phyloP scores from a whole-genome alignment of 2,329 filamentous ascomycete species.

The Hymenotorrendiella dingleyae region DNA sequence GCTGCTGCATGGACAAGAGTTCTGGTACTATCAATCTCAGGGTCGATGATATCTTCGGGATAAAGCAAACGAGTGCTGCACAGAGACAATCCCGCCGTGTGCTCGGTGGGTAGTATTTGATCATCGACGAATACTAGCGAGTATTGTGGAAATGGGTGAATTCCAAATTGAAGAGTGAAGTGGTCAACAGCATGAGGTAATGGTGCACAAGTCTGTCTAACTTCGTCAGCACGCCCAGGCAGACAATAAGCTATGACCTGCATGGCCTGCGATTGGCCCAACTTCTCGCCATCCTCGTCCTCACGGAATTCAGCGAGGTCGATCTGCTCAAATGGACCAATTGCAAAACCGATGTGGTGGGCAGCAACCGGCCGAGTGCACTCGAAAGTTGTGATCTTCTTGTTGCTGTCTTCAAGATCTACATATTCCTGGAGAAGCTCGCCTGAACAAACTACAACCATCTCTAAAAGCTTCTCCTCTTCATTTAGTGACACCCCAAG shows the following conservation, averaged over 20 bases:
- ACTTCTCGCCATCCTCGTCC: slow-evolving; percentile 84
- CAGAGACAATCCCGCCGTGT: slow-evolving; percentile 78
- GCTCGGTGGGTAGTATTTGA: slow-evolving; percentile 65
- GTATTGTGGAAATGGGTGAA: slow-evolving; percentile 88
- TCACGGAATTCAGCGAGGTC: slow-evolving; percentile 85
- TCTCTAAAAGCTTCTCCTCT: slow-evolving; percentile 81
- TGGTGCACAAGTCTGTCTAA: slow-evolving; percentile 80
- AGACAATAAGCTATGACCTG: slow-evolving; percentile 90
- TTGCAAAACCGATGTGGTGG: slow-evolving; percentile 86
- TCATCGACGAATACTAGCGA: slow-evolving; percentile 95
- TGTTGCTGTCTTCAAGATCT: slow-evolving; percentile 69
- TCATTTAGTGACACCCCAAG: slow-evolving; percentile 47
- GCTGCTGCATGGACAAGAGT: slow-evolving; percentile 78
- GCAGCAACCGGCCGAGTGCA: slow-evolving; percentile 70
- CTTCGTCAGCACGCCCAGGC: slow-evolving; percentile 73
- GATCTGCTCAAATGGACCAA: slow-evolving; percentile 92
- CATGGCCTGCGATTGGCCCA: slow-evolving; percentile 73
- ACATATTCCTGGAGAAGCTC: slow-evolving; percentile 77
- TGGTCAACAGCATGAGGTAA: slow-evolving; percentile 85
- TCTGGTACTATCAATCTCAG: slow-evolving; percentile 74
- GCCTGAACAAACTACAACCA: slow-evolving; percentile 87
- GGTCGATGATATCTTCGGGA: slow-evolving; percentile 78
- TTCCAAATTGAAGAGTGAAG: slow-evolving; percentile 80
- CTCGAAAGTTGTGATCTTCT: slow-evolving; percentile 83
- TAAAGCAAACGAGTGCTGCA: slow-evolving; percentile 84